Percentiles rank a stretch among this genome's conserved stretches.
These are phyloP conservation scores for Aspergillus sergii DNA, from an alignment of 2,329 filamentous ascomycete genomes.

Conservation along the genomic window DNA sequence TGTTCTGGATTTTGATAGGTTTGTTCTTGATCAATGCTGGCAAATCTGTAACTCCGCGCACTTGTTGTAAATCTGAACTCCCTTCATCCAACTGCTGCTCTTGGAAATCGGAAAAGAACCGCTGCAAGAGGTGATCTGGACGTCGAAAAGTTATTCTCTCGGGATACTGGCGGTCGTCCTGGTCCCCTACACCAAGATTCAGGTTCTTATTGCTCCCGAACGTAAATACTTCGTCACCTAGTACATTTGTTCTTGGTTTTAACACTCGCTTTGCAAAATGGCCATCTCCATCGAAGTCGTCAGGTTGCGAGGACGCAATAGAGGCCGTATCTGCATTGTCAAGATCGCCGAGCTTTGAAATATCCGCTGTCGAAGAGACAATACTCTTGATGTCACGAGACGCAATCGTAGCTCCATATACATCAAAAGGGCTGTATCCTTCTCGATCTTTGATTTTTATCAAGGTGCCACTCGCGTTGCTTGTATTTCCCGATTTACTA, in stretches of 20 bases:
- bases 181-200: slow-evolving; percentile 89
- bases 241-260: slow-evolving; percentile 43
- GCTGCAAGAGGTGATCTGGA: slow-evolving; percentile 73
- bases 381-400: slow-evolving; percentile 64
- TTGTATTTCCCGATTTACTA: slow-evolving; percentile 56
- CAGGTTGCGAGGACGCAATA: slow-evolving; percentile 34
- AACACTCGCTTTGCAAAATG: slow-evolving; percentile 29
- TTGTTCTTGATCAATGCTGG: slow-evolving; percentile 72
- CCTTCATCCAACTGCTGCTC: slow-evolving; percentile 40
- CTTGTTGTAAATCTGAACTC: slow-evolving; percentile 23
- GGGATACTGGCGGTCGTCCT: slow-evolving; percentile 91
- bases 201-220: slow-evolving; percentile 98
- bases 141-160: slow-evolving; percentile 78
- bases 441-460: slow-evolving; percentile 97
- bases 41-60: slow-evolving; percentile 57
- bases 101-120: slow-evolving; percentile 71
- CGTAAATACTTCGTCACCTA: slow-evolving; percentile 84
- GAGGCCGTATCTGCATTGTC: slow-evolving; percentile 38
- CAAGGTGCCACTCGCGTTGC: slow-evolving; percentile 68
- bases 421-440: slow-evolving; percentile 89
- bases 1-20: slow-evolving; percentile 76
- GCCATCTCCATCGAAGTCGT: slow-evolving; percentile 55
- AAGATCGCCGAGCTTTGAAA: slow-evolving; percentile 47
- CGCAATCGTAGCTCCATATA: slow-evolving; percentile 86
- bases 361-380: slow-evolving; percentile 33